phyloP scores from a whole-genome alignment of 306 rosid genomes.

The Ammopiptanthus mongolicus region DNA sequence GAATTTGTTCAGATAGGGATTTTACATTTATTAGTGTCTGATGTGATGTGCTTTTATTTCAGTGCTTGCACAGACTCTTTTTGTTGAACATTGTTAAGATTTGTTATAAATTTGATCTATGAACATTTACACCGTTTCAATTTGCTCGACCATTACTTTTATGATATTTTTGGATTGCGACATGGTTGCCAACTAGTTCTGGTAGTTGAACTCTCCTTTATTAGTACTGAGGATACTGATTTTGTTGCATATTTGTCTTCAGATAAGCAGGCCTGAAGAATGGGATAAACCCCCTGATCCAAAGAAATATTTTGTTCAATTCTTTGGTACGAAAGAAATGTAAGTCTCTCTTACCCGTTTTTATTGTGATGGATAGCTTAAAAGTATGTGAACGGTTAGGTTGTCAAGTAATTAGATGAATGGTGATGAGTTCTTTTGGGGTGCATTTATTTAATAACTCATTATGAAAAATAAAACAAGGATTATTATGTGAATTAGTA shows the following conservation, averaged over 20 bases:
- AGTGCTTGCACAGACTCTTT: background rate
- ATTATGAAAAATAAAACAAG: background rate
- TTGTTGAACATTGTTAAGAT: background rate
- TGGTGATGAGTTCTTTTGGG: background rate
- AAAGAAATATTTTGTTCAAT: constrained; percentile 86
- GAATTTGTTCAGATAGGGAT: background rate
- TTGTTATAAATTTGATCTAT: background rate
- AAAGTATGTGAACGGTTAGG: background rate
- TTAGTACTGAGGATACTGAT: constrained; percentile 12
- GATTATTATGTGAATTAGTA: constrained; percentile 2
- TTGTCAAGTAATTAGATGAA: background rate
- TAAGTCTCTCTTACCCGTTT: constrained; percentile 40
- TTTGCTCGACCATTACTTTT: background rate
- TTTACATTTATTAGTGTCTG: background rate
- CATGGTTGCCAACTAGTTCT: background rate
- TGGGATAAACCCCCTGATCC: constrained; percentile 85
- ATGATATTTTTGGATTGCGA: constrained; percentile 13
- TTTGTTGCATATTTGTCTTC: constrained; percentile 36
- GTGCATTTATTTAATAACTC: background rate
- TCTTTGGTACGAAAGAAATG: constrained; percentile 93
- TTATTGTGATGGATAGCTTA: background rate
- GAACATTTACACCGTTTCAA: background rate
- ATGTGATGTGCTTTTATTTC: background rate
- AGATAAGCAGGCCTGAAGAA: constrained; percentile 96
- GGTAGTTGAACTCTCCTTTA: background rate